Percentiles rank a stretch among this genome's conserved stretches.
phyloP scores from a whole-genome alignment of 331 rosid species.

The Ulmus americana region DNA sequence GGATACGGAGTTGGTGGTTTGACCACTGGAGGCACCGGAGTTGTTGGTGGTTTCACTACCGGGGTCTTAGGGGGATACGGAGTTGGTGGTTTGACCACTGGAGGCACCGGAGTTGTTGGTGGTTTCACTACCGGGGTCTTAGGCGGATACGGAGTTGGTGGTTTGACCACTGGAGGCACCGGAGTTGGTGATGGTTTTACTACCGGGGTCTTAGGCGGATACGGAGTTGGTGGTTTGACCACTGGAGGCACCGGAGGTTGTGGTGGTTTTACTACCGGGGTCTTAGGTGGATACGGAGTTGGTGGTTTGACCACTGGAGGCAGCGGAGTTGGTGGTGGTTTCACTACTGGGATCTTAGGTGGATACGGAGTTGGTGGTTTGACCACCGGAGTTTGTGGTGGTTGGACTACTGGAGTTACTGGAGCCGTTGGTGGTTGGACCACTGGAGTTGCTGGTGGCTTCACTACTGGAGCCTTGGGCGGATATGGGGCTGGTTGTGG shows the following conservation, averaged over 20 bases:
- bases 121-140: neutral
- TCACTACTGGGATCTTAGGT: neutral
- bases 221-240: slow-evolving; percentile 6
- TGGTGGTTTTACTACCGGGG: neutral
- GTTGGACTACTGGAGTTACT: too few species aligned
- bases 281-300: neutral
- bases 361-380: slow-evolving; percentile 2
- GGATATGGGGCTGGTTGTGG: slow-evolving; percentile 11
- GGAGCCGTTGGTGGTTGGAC: slow-evolving; percentile 4
- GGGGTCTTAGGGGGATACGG: neutral
- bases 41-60: neutral
- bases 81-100: slow-evolving; percentile 15
- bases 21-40: neutral
- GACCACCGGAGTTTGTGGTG: neutral
- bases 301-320: slow-evolving; percentile 13
- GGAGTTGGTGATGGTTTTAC: neutral
- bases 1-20: slow-evolving; percentile 8
- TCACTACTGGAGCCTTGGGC: slow-evolving; percentile 12
- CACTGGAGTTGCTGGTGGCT: slow-evolving; percentile 13
- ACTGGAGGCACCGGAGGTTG: slow-evolving; percentile 10
- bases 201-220: neutral
- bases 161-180: slow-evolving; percentile 1
- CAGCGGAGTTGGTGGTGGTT: neutral
- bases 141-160: neutral
- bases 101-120: slow-evolving; percentile 3